Evolutionary conservation across 2,329 filamentous ascomycete species (phyloP), one percentile per base, ranked within the genome.

Genomic region (Geosmithia putterillii): DNA sequence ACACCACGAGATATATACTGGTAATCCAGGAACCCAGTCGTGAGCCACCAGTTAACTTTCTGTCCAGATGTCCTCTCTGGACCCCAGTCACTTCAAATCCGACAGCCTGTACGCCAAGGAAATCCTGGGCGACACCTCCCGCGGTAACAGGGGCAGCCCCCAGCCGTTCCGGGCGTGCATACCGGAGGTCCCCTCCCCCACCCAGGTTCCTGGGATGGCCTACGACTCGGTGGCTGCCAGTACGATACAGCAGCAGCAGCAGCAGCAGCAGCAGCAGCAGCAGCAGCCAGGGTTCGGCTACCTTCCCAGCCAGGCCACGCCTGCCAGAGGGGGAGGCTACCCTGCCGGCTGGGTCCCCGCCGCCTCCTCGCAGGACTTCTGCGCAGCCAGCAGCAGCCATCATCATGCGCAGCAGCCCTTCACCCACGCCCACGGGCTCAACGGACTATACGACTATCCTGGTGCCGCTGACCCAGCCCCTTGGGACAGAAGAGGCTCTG

Each of bases 121-220:
- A 9, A 32, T 32, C 28, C 5, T 12, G 7, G 19, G 7, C 15
- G 14, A 15, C n/a, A 22, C 14, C 7, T 7, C n/a, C n/a, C n/a
- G n/a, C n/a, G n/a, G n/a, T n/a, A n/a, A n/a, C n/a, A n/a, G n/a
- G n/a, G n/a, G 15, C 77, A 82, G 18, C 69, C 68, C 22, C 74
- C 65, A 20, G 77, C 65, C 10, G 10, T 12, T 32, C 6, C 28
- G 28, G 15, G 28, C 34, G 81, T 12, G 19, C 19, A 18, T 22
- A 12, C 19, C 9, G 2, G 18, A 22, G 6, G 19, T 20, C 7
- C 35, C 35, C 7, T 2, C 9, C 9, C 28, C 38, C 18, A 15
- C 28, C 4, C 28, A 32, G 10, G 10, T 32, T 12, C 28, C 28
- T 32, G 5, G 10, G 10, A 32, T 32, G 28, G 15, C 28, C 28